phyloP scores from a whole-genome alignment of 2,329 filamentous ascomycete species.

The Hymenoscyphus scutula region DNA sequence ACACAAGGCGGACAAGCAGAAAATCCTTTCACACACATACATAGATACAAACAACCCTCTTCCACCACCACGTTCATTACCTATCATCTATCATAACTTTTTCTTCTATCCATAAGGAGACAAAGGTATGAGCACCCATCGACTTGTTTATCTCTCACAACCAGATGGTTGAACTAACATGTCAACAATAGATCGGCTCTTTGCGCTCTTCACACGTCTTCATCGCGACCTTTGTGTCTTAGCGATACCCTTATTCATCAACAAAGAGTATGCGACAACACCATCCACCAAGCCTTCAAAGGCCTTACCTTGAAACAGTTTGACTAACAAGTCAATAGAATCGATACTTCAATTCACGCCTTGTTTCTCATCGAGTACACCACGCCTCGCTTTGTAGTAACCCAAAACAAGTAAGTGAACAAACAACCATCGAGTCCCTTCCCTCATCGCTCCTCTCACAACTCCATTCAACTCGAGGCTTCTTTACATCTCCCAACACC shows the following conservation, averaged over 20 bases:
- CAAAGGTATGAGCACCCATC: not conserved
- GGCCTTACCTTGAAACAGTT: not conserved
- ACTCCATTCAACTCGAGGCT: not conserved
- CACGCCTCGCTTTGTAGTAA: not conserved
- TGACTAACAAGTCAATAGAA: not conserved
- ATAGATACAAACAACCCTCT: too few species aligned
- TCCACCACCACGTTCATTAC: not conserved
- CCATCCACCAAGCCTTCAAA: too few species aligned
- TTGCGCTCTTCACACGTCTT: not conserved
- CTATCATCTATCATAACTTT: not conserved
- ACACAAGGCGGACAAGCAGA: too few species aligned
- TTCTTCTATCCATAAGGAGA: not conserved
- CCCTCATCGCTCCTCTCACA: not conserved
- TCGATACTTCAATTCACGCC: not conserved
- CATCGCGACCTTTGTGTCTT: not conserved
- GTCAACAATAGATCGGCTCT: not conserved
- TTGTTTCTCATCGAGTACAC: not conserved
- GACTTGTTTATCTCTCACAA: not conserved
- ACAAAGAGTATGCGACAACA: not conserved
- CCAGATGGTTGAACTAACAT: not conserved
- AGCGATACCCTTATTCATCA: not conserved
- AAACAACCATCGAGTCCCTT: not conserved
- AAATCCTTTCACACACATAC: too few species aligned
- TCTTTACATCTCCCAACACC: not conserved
- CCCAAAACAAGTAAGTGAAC: not conserved